Evolutionary conservation across 352 stramenopile species (phyloP), one percentile per base, ranked within the genome.

Genomic region (Phytophthora agathidicida): DNA sequence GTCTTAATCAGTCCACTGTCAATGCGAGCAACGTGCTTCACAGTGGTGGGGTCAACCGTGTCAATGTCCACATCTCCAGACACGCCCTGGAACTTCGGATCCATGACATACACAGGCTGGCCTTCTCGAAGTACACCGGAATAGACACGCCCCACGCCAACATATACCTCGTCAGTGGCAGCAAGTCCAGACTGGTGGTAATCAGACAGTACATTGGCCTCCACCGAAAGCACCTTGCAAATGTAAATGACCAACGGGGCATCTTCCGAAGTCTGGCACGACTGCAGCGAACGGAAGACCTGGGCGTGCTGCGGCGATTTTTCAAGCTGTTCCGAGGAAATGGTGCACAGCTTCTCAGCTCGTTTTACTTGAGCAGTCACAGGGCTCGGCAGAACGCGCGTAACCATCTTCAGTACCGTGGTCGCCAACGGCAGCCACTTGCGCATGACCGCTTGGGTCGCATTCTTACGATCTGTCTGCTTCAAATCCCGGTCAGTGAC

Each of bases 211-310:
- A 96, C 84, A 49, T 80, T 87, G 1, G 77, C 80, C 44, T 94
- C 83, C 2, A 97, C 88, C 0, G 89, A 94, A 38, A 98, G 77
- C 68, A 98, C 94, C 74, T 98, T 98, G 65, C 89, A 96, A 44
- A 98, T 89, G 56, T 93, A 97, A 22, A 97, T 78, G 11, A 98
- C 75, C 6, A 94, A 66, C 0, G 91, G 92, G 3, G 83, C 84
- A 2, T 89, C 71, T 7, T 74, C 68, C 1, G 49, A 54, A 3
- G 75, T 88, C 7, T 76, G 46, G 36, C 91, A 97, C 0, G 56
- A 46, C 46, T 88, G 65, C 10, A 91, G 66, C 36, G 82, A 80
- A 9, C 53, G 59, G 57, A 77, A 87, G 1, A 89, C 77, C 1
- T 56, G 55, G 3, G 65, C 47, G 22, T 84, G 68, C n/a, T 65